Percentiles rank a stretch among this genome's conserved stretches.
Evolutionary conservation across 352 stramenopile species (phyloP).

Genomic region (Pelagophyceae sp.): DNA sequence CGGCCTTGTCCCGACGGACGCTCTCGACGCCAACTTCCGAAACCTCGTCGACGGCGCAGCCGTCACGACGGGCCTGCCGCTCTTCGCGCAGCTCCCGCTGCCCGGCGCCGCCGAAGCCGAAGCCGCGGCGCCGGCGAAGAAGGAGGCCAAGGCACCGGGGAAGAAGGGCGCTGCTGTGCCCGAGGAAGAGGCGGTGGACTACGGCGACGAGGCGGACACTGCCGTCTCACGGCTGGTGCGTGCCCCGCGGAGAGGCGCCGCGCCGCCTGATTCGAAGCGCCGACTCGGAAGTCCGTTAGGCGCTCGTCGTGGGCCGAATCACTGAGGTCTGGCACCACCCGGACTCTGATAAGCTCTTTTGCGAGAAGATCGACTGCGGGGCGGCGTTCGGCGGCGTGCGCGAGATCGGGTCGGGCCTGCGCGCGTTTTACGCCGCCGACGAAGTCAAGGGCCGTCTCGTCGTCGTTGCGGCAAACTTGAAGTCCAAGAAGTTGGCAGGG

Average conservation of each 20-base stretch:
- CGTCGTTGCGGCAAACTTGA: constrained; percentile 92
- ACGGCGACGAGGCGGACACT: constrained; percentile 12
- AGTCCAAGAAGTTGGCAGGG: constrained; percentile 85
- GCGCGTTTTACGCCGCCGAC: constrained; percentile 81
- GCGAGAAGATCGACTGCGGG: constrained; percentile 97
- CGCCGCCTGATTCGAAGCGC: too few species aligned
- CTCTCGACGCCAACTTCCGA: constrained; percentile 60
- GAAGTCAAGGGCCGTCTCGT: constrained; percentile 84
- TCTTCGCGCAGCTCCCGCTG: constrained; percentile 77
- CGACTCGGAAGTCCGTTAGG: too few species aligned
- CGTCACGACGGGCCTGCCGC: constrained; percentile 79
- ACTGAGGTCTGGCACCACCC: constrained; percentile 63
- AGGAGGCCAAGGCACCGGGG: constrained; percentile 28
- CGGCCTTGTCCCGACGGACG: constrained; percentile 54
- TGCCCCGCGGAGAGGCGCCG: too few species aligned
- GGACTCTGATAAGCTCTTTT: constrained; percentile 88
- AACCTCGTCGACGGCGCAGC: constrained; percentile 79
- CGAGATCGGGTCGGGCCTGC: constrained; percentile 85
- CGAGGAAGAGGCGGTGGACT: constrained; percentile 26
- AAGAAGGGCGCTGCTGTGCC: constrained; percentile 41
- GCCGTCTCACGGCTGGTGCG: neutral
- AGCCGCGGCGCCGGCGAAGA: constrained; percentile 6
- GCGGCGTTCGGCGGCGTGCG: constrained; percentile 73
- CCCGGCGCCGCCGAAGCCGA: constrained; percentile 14
- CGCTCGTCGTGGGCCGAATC: constrained; percentile 24